These are phyloP conservation scores for Colletotrichum sp. DNA, from an alignment of 2,329 filamentous ascomycete species.

Conservation along the genomic window DNA sequence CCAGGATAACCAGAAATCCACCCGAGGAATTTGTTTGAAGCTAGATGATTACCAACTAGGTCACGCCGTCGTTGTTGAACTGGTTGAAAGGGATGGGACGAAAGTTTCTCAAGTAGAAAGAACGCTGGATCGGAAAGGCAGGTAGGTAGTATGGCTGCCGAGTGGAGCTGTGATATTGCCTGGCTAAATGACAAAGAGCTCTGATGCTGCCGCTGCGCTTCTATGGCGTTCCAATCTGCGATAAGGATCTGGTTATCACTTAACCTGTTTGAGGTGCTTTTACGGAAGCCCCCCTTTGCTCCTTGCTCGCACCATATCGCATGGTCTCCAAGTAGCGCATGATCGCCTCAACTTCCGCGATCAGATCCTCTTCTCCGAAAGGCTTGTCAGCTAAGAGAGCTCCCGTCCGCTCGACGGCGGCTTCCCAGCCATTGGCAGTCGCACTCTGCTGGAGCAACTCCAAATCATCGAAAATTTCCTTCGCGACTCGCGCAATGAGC, in stretches of 20 bases:
- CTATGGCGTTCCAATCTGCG: background rate
- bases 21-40: background rate
- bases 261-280: background rate
- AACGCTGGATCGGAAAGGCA: background rate
- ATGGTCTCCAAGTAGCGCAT: background rate
- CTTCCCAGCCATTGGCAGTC: background rate
- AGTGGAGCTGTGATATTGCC: background rate
- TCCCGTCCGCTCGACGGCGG: background rate
- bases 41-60: background rate
- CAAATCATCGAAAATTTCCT: background rate
- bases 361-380: background rate
- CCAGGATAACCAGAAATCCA: background rate
- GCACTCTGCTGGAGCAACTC: background rate
- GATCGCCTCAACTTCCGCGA: background rate
- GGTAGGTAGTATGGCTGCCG: background rate
- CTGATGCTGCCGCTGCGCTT: background rate
- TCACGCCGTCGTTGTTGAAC: background rate
- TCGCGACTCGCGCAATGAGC: background rate
- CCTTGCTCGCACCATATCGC: background rate
- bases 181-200: background rate
- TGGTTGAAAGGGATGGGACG: background rate
- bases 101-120: background rate
- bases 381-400: background rate
- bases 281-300: background rate
- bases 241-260: background rate